A percentile compares a stretch with the other conserved stretches of the same genome.
Conservation (phyloP, 2,329 filamentous ascomycete genomes). For the Pseudogymnoascus sp. region DNA sequence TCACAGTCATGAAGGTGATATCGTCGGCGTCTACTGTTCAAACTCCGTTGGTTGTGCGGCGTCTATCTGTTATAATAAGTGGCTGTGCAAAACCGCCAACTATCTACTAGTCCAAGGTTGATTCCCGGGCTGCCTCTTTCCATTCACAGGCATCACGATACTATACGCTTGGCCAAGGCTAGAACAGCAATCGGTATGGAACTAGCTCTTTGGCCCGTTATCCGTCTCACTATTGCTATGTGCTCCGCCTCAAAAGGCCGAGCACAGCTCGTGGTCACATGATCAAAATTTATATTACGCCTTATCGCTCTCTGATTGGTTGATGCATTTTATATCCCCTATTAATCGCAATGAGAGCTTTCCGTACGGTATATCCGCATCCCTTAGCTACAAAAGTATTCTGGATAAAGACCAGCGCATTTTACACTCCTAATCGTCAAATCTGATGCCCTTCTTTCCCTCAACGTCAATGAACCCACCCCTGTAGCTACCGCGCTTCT, state of each 20-base stretch:
- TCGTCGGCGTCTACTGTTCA: not conserved
- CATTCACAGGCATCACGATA: not conserved
- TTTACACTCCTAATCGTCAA: constrained; percentile 60
- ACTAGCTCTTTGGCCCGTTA: not conserved
- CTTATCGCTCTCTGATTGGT: not conserved
- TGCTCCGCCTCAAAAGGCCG: not conserved
- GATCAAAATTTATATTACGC: not conserved
- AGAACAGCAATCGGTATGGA: not conserved
- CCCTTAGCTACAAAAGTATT: constrained; percentile 1
- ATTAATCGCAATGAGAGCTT: not conserved
- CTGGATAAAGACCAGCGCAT: constrained; percentile 1
- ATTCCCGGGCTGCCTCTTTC: not conserved
- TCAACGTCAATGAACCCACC: constrained; percentile 81
- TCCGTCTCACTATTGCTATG: not conserved
- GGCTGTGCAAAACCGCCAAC: not conserved
- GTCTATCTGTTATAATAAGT: constrained; percentile 1
- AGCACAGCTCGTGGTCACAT: not conserved
- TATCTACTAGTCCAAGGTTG: constrained; percentile 4
- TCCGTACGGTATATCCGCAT: not conserved
- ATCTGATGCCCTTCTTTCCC: constrained; percentile 82
- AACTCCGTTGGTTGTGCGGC: not conserved
- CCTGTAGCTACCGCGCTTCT: constrained; percentile 82
- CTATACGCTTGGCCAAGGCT: not conserved
- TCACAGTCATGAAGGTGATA: not conserved
- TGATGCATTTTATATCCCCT: constrained; percentile 1